Conservation (phyloP, 371 early-diverging fungal genomes). For the Basidiobolus meristosporus region DNA sequence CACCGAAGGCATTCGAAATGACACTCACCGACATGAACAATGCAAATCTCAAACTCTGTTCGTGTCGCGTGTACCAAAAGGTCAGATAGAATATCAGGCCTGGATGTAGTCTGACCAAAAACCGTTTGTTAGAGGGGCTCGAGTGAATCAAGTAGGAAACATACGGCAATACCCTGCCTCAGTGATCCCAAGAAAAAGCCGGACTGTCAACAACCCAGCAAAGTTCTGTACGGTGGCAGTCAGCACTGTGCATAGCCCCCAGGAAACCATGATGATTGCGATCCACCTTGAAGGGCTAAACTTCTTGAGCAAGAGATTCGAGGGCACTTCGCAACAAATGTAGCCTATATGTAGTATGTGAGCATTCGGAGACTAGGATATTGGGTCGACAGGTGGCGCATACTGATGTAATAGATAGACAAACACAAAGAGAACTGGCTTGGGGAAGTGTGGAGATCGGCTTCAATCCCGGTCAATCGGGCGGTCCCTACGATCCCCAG, state of each 20-base stretch:
- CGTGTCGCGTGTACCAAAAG: constrained; percentile 50
- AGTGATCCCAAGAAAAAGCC: constrained; percentile 31
- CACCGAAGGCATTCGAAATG: constrained; percentile 51
- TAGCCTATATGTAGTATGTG: too few relatives aligned
- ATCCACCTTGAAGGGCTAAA: background rate
- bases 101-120: constrained; percentile 27
- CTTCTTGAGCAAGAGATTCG: background rate
- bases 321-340: constrained; percentile 10
- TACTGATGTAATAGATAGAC: too few relatives aligned
- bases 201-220: constrained; percentile 23
- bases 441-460: constrained; percentile 9
- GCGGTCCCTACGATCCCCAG: too few relatives aligned
- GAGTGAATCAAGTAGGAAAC: background rate
- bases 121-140: background rate
- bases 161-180: background rate
- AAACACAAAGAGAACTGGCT: too few relatives aligned
- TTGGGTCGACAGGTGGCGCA: too few relatives aligned
- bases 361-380: too few relatives aligned
- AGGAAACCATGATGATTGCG: constrained; percentile 22
- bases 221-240: constrained; percentile 19
- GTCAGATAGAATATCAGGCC: constrained; percentile 50
- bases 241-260: constrained; percentile 35
- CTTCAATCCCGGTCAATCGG: constrained; percentile 15
- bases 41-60: constrained; percentile 48
- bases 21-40: constrained; percentile 37